These are phyloP conservation scores for Cystofilobasidium macerans DNA, from an alignment of 768 basidiomycete genomes.

Conservation along the genomic window DNA sequence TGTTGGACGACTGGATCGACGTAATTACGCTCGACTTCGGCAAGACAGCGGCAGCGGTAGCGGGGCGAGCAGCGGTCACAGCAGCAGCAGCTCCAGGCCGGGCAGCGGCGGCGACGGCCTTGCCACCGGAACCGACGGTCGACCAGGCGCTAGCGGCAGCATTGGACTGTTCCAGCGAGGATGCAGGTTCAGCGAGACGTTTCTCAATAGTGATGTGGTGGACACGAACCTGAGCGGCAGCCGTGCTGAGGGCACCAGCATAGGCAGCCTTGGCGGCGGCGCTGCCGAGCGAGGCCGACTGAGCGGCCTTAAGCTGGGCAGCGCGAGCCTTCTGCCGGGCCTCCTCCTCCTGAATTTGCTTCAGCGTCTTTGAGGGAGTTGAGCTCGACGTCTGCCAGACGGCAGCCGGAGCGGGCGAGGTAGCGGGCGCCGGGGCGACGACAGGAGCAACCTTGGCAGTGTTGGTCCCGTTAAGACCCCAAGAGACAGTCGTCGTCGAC, in stretches of 20 bases:
- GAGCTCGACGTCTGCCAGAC: constrained; percentile 39
- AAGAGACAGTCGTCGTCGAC: constrained; percentile 52
- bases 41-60: constrained; percentile 35
- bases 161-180: background rate
- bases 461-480: constrained; percentile 40
- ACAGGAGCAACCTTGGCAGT: constrained; percentile 64
- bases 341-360: constrained; percentile 98
- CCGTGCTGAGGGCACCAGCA: constrained; percentile 43
- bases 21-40: constrained; percentile 27
- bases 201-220: constrained; percentile 36
- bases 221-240: constrained; percentile 26
- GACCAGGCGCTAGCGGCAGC: constrained; percentile 54
- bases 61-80: constrained; percentile 29
- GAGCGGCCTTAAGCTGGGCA: constrained; percentile 35
- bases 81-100: constrained; percentile 40
- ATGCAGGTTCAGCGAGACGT: background rate
- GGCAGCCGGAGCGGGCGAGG: constrained; percentile 31
- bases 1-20: constrained; percentile 2
- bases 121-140: constrained; percentile 72
- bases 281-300: constrained; percentile 13
- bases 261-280: constrained; percentile 28
- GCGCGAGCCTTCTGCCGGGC: constrained; percentile 63
- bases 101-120: constrained; percentile 39
- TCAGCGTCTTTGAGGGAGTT: constrained; percentile 67
- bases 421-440: constrained; percentile 44